Percentiles rank a stretch among this genome's conserved stretches.
Evolutionary conservation across 2,329 filamentous ascomycete species (phyloP).

Genomic region (Microsporum canis): DNA sequence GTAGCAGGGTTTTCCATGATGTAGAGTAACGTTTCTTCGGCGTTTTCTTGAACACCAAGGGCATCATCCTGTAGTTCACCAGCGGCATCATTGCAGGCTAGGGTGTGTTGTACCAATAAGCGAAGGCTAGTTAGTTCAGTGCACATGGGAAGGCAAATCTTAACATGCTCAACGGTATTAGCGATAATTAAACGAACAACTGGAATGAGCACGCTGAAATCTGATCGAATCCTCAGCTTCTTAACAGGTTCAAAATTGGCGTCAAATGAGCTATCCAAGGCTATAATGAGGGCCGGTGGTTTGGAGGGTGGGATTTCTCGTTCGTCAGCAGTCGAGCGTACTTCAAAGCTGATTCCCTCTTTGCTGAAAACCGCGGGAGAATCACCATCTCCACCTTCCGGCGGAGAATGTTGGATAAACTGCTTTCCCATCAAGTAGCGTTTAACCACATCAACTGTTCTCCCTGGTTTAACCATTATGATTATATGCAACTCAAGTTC

Average conservation of each 20-base stretch:
- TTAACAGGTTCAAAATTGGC: conserved; percentile 23
- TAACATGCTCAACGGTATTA: conserved; percentile 39
- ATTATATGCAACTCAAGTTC: conserved; percentile 30
- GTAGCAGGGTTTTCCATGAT: conserved; percentile 28
- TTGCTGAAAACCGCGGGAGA: conserved; percentile 27
- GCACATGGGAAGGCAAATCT: conserved; percentile 32
- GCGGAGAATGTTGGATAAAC: conserved; percentile 13
- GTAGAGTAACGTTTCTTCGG: conserved; percentile 26
- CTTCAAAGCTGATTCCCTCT: conserved; percentile 27
- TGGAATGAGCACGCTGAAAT: conserved; percentile 28
- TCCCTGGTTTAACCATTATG: conserved; percentile 27
- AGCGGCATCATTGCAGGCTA: conserved; percentile 24
- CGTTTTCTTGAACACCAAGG: conserved; percentile 30
- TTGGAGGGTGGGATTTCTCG: conserved; percentile 25
- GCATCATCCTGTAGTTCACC: conserved; percentile 35
- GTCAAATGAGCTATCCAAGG: conserved; percentile 35
- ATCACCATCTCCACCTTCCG: conserved; percentile 17
- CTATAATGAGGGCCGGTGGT: conserved; percentile 32
- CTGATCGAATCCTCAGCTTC: conserved; percentile 9
- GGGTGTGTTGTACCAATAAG: conserved; percentile 26
- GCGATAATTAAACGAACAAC: conserved; percentile 35
- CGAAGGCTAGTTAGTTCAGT: conserved; percentile 25
- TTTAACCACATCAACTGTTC: conserved; percentile 30
- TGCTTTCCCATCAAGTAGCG: conserved; percentile 33
- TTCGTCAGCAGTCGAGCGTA: conserved; percentile 23